Base-by-base conservation (phyloP, 202 grass and related monocot species). In the Carex arenaria region DNA sequence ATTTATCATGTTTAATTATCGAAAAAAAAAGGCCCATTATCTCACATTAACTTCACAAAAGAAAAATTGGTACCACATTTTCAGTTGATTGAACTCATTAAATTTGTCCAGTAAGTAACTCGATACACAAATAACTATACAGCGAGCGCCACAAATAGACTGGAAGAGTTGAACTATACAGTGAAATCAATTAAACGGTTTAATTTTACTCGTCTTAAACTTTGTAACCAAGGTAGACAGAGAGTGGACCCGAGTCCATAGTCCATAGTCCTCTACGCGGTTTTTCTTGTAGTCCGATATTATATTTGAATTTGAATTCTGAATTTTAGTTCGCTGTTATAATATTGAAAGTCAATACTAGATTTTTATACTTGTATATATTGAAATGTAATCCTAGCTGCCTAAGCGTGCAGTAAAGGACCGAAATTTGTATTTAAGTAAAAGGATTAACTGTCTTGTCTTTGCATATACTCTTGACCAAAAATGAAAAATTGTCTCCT, bases 221-320 rank as follows among this genome's bases (percentile, higher is more conserved):
- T 80, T 61, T 47, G 17, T 7, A 10, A 71, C 20, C 59, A 52
- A 59, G 32, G 1, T 26, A 26, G 26, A 12, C 62, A 61, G 75
- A 45, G 38, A 5, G 5, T 61, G 61, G 77, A 80, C 77, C 38
- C 30, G 77, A n/a, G 77, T 80, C 55, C 55, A 80, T 63, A 12
- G 28, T 62, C 52, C 55, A 80, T 62, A 12, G 28, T 61, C 51
- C 76, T 34, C 77, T 40, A 80, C 56, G 77, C 77, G 77, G 30
- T 2, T 20, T 42, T 80, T 80, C 32, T 57, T 0, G 11, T 7
- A 61, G 54, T 80, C 77, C 10, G 11, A 5, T 38, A 4, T 23
- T 80, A 5, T 22, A 60, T 63, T 80, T 60, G 22, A 40, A 61
- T 80, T 5, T 80, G 56, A 80, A 80, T 61, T 26, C 51, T 53